Evolutionary conservation across 2,329 filamentous ascomycete genomes (phyloP).

Genomic region (Salinomyces thailandicus): DNA sequence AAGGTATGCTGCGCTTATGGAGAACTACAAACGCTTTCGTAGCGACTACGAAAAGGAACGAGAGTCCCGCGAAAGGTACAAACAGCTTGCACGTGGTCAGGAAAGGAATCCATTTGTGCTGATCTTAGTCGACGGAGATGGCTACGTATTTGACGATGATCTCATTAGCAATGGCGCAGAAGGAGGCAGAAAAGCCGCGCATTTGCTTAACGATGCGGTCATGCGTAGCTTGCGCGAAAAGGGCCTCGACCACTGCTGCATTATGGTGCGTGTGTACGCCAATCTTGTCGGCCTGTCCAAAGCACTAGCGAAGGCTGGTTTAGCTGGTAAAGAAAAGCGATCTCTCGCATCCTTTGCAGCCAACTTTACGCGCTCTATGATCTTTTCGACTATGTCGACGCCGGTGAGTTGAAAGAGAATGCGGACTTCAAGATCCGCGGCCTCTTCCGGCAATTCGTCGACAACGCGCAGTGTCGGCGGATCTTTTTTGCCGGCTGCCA

Average conservation of each 20-base stretch:
- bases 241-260: conserved; percentile 42
- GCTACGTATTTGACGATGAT: conserved; percentile 37
- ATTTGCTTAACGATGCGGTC: conserved; percentile 43
- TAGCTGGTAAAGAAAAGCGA: conserved; percentile 45
- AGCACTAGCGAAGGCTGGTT: conserved; percentile 37
- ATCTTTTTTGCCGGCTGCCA: conserved; percentile 56
- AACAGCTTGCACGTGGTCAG: conserved; percentile 38
- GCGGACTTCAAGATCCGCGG: conserved; percentile 51
- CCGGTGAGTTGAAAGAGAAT: conserved; percentile 50
- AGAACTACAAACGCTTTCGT: conserved; percentile 45
- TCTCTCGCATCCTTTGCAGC: conserved; percentile 47
- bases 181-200: conserved; percentile 47
- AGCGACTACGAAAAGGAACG: conserved; percentile 49
- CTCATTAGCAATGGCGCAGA: conserved; percentile 23
- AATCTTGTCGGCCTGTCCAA: conserved; percentile 38
- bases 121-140: conserved; percentile 53
- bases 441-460: conserved; percentile 41
- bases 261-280: conserved; percentile 39
- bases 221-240: conserved; percentile 35
- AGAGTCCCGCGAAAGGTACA: conserved; percentile 45
- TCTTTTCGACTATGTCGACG: conserved; percentile 52
- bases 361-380: conserved; percentile 47
- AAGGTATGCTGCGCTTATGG: conserved; percentile 38
- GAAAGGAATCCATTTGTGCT: conserved; percentile 50
- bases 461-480: conserved; percentile 52